A percentile compares a stretch with the other conserved stretches of the same genome.
These are phyloP conservation scores for Phytophthora chlamydospora DNA, from an alignment of 352 stramenopile genomes.

Conservation along the genomic window DNA sequence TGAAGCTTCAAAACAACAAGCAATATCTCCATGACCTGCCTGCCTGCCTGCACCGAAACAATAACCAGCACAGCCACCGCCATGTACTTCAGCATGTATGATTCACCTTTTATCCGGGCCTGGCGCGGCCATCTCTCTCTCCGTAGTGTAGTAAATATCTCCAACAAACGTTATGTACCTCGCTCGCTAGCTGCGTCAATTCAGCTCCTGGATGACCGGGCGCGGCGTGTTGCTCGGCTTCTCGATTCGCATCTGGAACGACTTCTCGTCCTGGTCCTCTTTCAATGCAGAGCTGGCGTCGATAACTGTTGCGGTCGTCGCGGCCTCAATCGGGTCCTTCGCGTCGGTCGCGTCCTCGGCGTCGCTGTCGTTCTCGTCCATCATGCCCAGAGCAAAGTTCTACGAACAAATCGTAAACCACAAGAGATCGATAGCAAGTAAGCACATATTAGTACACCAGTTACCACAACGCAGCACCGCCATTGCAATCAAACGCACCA, in stretches of 20 bases:
- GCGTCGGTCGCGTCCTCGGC: conserved; percentile 27
- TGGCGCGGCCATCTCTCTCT: neutral
- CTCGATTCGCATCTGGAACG: conserved; percentile 45
- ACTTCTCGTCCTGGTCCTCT: conserved; percentile 7
- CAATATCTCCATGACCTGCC: no score
- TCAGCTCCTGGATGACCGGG: conserved; percentile 80
- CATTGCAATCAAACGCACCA: conserved; percentile 50
- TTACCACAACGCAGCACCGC: neutral
- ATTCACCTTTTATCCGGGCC: conserved; percentile 27
- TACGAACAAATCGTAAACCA: conserved; percentile 22
- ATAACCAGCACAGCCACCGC: neutral
- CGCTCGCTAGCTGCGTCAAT: conserved; percentile 31
- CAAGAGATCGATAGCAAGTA: neutral
- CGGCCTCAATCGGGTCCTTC: conserved; percentile 39
- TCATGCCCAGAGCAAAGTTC: conserved; percentile 80
- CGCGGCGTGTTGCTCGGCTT: conserved; percentile 46
- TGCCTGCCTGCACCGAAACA: no score
- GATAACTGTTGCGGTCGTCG: conserved; percentile 11
- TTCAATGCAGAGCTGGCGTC: conserved; percentile 9
- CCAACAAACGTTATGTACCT: conserved; percentile 9
- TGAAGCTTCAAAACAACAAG: no score
- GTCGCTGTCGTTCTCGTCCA: conserved; percentile 53
- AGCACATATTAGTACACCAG: conserved; percentile 5
- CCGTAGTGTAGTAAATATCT: conserved; percentile 35
- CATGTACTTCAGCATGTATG: conserved; percentile 18